A percentile compares a stretch with the other conserved stretches of the same genome.
These are phyloP conservation scores for Nemania bipapillata DNA, from an alignment of 2,329 filamentous ascomycete species.

Conservation along the genomic window DNA sequence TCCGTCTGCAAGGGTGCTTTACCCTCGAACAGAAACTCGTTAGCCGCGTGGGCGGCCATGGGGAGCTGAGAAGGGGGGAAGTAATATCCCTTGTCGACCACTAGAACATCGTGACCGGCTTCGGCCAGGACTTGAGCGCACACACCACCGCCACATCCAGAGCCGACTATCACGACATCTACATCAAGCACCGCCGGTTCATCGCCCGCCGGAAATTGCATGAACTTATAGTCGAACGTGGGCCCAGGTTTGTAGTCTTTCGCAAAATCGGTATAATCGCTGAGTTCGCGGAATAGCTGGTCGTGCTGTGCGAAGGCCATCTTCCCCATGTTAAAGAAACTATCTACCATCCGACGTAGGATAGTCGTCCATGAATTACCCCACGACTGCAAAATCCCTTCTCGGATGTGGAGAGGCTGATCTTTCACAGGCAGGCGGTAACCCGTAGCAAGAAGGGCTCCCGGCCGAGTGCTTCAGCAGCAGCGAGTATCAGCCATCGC, in stretches of 20 bases:
- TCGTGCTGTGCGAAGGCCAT: conserved; percentile 67
- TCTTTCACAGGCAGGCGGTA: conserved; percentile 69
- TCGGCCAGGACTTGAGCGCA: conserved; percentile 74
- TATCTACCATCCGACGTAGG: conserved; percentile 62
- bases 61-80: conserved; percentile 72
- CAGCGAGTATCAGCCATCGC: conserved; percentile 34
- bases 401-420: conserved; percentile 69
- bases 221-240: conserved; percentile 68
- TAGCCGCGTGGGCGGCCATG: conserved; percentile 66
- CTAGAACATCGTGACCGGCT: conserved; percentile 63
- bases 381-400: conserved; percentile 73
- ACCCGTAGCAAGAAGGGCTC: conserved; percentile 74
- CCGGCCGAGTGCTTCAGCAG: conserved; percentile 66
- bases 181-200: conserved; percentile 72
- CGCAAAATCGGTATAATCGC: conserved; percentile 68
- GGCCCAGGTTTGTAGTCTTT: conserved; percentile 61
- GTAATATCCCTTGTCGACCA: conserved; percentile 76
- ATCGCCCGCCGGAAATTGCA: conserved; percentile 63
- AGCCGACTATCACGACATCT: conserved; percentile 79
- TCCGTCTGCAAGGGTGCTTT: conserved; percentile 61
- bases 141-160: conserved; percentile 76
- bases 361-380: conserved; percentile 64
- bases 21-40: conserved; percentile 68
- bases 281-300: conserved; percentile 64
- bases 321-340: conserved; percentile 46